Percentiles rank a stretch among this genome's conserved stretches.
phyloP scores from a whole-genome alignment of 257 asterid genomes.

The Plantago major region DNA sequence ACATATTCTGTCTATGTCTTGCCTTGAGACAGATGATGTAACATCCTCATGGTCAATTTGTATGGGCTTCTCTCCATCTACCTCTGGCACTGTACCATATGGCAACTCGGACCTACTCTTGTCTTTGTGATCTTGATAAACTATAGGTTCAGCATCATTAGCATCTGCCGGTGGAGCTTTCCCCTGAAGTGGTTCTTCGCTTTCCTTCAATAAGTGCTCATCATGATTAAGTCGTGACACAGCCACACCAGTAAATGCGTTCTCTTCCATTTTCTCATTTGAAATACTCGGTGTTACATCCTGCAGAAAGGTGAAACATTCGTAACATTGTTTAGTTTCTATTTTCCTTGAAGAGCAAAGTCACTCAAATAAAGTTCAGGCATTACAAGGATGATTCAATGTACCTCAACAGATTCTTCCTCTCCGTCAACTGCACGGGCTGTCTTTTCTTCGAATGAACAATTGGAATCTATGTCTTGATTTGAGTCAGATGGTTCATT shows the following conservation, averaged over 20 bases:
- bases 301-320: constrained; percentile 19
- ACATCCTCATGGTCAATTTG: constrained; percentile 12
- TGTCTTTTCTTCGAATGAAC: not conserved
- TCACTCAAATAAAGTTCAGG: no score
- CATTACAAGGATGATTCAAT: no score
- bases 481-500: constrained; percentile 3
- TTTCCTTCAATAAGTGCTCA: no score
- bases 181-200: no score
- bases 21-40: constrained; percentile 22
- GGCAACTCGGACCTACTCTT: not conserved
- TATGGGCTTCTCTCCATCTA: not conserved
- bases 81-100: not conserved
- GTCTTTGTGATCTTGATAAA: no score
- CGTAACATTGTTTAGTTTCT: not conserved
- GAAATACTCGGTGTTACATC: constrained; percentile 8
- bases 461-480: constrained; percentile 8
- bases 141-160: no score
- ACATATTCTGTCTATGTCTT: constrained; percentile 21
- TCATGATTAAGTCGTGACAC: no score
- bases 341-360: no score
- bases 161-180: no score
- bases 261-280: constrained; percentile 22
- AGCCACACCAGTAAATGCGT: no score
- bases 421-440: constrained; percentile 4
- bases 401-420: constrained; percentile 10